These are phyloP conservation scores for Emergomyces orientalis DNA, from an alignment of 2,329 filamentous ascomycete species.

Conservation along the genomic window DNA sequence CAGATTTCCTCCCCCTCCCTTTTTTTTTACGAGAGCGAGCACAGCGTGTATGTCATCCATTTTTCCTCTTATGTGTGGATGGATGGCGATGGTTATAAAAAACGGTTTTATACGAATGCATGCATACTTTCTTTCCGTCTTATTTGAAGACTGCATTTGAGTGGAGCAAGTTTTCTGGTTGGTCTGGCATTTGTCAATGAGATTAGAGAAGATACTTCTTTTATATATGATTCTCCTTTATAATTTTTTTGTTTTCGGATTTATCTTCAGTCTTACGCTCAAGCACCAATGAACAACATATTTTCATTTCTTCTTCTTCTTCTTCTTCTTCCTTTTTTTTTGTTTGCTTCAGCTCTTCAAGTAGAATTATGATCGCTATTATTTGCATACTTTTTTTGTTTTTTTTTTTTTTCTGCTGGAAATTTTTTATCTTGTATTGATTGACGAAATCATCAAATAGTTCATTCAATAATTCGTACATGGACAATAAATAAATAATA, in stretches of 20 bases:
- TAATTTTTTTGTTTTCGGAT: neutral
- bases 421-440: too few species aligned
- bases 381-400: too few species aligned
- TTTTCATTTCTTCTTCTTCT: too few species aligned
- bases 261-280: too few species aligned
- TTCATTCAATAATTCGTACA: neutral
- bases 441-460: neutral
- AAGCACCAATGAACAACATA: too few species aligned
- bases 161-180: neutral
- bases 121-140: neutral
- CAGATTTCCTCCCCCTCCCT: neutral
- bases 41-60: neutral
- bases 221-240: neutral
- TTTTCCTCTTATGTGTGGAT: neutral
- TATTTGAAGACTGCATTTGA: neutral
- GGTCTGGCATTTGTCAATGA: neutral
- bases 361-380: too few species aligned
- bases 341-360: too few species aligned
- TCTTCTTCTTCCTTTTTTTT: too few species aligned
- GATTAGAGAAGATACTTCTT: neutral
- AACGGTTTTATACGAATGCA: neutral
- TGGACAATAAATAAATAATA: too few species aligned
- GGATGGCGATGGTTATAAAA: neutral
- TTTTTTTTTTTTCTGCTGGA: too few species aligned
- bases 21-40: neutral